Conservation (phyloP, 208 protist genomes). For the Crithidia acanthocephali region DNA sequence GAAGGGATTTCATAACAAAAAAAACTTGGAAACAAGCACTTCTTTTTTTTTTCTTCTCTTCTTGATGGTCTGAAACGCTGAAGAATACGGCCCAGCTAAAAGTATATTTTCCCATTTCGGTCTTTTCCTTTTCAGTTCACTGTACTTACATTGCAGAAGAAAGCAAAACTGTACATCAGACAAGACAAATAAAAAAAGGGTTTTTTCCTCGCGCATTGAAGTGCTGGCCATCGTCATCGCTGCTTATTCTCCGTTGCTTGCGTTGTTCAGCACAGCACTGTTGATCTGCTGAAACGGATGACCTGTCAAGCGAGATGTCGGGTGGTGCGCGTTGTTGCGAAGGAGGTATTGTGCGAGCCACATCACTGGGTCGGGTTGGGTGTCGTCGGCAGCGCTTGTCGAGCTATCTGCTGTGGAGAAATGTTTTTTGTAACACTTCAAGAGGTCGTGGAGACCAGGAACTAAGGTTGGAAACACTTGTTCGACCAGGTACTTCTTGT, state of each 20-base stretch:
- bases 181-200: neutral
- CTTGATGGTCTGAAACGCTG: no score
- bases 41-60: no score
- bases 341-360: slow-evolving; percentile 84
- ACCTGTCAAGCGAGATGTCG: slow-evolving; percentile 38
- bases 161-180: no score
- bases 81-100: no score
- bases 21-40: no score
- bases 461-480: slow-evolving; percentile 81
- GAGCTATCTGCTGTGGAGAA: slow-evolving; percentile 9
- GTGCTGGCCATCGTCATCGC: no score
- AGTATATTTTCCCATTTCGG: no score
- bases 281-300: slow-evolving; percentile 72
- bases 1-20: no score
- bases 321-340: slow-evolving; percentile 61
- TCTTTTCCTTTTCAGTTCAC: no score
- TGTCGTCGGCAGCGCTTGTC: slow-evolving; percentile 20
- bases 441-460: slow-evolving; percentile 66
- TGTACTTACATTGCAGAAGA: neutral
- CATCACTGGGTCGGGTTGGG: slow-evolving; percentile 52
- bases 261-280: slow-evolving; percentile 45
- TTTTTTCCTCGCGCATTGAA: neutral
- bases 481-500: slow-evolving; percentile 64
- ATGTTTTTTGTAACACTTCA: slow-evolving; percentile 31
- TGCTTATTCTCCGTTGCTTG: slow-evolving; percentile 13